These are phyloP conservation scores for Aeschynomene evenia DNA, from an alignment of 306 rosid genomes.

Conservation along the genomic window DNA sequence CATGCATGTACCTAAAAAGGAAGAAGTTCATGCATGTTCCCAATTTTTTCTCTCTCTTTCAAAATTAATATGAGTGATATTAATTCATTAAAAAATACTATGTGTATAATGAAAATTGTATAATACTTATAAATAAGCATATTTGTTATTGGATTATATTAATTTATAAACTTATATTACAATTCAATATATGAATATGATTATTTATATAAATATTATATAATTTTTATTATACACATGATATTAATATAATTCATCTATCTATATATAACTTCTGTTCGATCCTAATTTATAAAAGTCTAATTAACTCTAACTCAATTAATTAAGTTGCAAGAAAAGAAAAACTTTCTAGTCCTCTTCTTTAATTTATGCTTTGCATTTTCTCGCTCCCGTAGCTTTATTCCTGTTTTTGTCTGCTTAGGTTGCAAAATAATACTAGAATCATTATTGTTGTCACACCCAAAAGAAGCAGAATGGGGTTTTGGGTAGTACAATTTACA, in stretches of 20 bases:
- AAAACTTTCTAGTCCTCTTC: neutral
- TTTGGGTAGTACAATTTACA: too few relatives aligned
- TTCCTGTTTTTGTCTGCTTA: neutral
- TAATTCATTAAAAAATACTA: too few relatives aligned
- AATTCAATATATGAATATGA: too few relatives aligned
- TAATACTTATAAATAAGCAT: too few relatives aligned
- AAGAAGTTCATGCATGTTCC: neutral
- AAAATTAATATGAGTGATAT: too few relatives aligned
- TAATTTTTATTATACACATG: too few relatives aligned
- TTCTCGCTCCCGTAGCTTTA: conserved; percentile 8
- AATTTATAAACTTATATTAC: too few relatives aligned
- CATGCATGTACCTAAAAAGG: neutral
- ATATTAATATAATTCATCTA: neutral
- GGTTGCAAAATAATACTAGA: neutral
- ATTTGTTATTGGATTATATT: too few relatives aligned
- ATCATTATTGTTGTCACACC: conserved; percentile 29
- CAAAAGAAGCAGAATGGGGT: conserved; percentile 14
- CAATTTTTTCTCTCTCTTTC: too few relatives aligned
- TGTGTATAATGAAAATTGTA: too few relatives aligned
- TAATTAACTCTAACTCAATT: neutral
- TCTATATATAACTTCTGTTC: too few relatives aligned
- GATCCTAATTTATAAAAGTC: neutral
- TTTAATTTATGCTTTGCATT: neutral
- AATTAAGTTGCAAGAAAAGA: neutral
- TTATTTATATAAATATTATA: too few relatives aligned